These are phyloP conservation scores for Hypocreales sp. DNA, from an alignment of 2,329 filamentous ascomycete genomes.

Conservation along the genomic window DNA sequence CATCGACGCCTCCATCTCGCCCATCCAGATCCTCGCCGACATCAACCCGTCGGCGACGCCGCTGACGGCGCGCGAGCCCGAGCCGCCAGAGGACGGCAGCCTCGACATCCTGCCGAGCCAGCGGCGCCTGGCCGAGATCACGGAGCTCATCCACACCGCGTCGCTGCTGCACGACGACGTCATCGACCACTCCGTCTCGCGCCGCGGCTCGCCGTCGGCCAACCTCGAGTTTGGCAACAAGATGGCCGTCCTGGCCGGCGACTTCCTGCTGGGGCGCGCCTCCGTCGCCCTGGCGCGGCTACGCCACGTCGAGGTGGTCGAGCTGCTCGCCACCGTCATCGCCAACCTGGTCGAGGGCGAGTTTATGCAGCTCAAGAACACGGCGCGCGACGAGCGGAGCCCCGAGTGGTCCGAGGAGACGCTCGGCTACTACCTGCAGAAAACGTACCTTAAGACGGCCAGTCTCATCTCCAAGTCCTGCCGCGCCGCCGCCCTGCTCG, in stretches of 20 bases:
- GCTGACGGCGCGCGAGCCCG: constrained; percentile 23
- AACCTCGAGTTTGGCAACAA: constrained; percentile 98
- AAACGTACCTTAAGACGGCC: constrained; percentile 95
- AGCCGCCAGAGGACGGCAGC: constrained; percentile 19
- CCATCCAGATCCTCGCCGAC: constrained; percentile 51
- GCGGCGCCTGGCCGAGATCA: constrained; percentile 84
- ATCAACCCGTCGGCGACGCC: constrained; percentile 51
- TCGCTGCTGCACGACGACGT: constrained; percentile 97
- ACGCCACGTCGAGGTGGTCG: constrained; percentile 84
- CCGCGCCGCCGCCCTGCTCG: constrained; percentile 74
- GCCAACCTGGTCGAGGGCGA: constrained; percentile 96
- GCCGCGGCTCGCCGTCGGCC: constrained; percentile 72
- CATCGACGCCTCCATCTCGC: constrained; percentile 40
- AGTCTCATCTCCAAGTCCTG: constrained; percentile 94
- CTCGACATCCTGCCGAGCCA: constrained; percentile 82
- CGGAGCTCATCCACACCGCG: constrained; percentile 92
- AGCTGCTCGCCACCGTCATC: constrained; percentile 89
- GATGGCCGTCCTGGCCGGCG: constrained; percentile 95
- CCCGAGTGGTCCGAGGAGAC: constrained; percentile 80
- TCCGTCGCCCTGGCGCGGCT: constrained; percentile 86
- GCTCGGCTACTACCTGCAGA: constrained; percentile 86
- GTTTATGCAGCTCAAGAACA: constrained; percentile 99
- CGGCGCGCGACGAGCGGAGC: constrained; percentile 69
- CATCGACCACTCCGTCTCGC: constrained; percentile 79
- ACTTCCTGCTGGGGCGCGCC: constrained; percentile 83